Evolutionary conservation across 768 basidiomycete genomes (phyloP).

Genomic region (Obba rivulosa): DNA sequence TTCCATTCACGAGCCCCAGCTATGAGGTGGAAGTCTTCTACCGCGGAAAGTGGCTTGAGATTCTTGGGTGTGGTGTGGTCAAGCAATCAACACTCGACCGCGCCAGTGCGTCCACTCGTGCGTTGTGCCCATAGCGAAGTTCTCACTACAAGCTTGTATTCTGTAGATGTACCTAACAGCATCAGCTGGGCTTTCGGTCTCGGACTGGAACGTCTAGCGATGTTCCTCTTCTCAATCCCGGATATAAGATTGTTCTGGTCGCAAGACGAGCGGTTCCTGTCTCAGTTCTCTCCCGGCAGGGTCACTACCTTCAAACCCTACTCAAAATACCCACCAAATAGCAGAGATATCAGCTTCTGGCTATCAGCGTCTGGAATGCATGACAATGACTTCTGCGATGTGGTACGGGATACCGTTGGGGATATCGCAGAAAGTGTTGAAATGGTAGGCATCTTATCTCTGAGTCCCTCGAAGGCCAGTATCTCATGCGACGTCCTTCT

Average conservation of each 20-base stretch:
- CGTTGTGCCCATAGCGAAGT: neutral
- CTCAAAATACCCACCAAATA: constrained; percentile 88
- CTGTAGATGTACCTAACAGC: constrained; percentile 68
- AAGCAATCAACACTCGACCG: constrained; percentile 83
- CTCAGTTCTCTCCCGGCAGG: constrained; percentile 74
- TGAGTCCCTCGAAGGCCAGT: neutral
- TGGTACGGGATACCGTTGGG: constrained; percentile 88
- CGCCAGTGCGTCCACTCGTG: constrained; percentile 55
- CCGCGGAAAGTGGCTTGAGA: constrained; percentile 94
- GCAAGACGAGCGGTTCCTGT: constrained; percentile 75
- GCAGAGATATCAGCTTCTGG: constrained; percentile 98
- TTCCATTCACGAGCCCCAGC: constrained; percentile 97
- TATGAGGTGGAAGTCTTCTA: constrained; percentile 98
- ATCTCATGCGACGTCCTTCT: constrained; percentile 7
- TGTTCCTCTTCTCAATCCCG: constrained; percentile 95
- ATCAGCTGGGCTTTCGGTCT: constrained; percentile 98
- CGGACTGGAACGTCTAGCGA: constrained; percentile 94
- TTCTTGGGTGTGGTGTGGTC: constrained; percentile 91
- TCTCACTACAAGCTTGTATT: neutral
- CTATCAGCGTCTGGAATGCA: constrained; percentile 56
- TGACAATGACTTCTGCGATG: constrained; percentile 96
- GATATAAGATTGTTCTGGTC: constrained; percentile 99
- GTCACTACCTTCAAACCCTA: constrained; percentile 86
- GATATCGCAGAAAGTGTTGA: constrained; percentile 90
- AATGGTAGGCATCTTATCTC: constrained; percentile 45